Percentiles rank a stretch among this genome's conserved stretches.
Evolutionary conservation across 371 early-diverging fungal species (phyloP).

Genomic region (Capillidium rhysosporum): DNA sequence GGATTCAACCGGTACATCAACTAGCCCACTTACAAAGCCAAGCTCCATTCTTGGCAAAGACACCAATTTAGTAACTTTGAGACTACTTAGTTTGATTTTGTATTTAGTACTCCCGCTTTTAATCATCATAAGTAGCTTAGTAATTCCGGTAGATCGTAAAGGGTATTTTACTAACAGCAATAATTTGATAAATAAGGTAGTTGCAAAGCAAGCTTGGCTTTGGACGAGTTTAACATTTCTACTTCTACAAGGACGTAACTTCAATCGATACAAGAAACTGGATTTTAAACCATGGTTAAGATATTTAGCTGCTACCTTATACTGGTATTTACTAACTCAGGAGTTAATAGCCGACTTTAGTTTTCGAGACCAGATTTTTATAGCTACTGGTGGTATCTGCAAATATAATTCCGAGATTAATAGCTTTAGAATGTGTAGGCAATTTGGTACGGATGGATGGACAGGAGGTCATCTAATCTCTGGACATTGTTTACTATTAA

Average conservation of each 20-base stretch:
- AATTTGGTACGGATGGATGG: slow-evolving; percentile 22
- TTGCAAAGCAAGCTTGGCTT: slow-evolving; percentile 6
- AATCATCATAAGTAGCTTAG: too few species aligned
- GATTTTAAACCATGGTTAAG: not conserved
- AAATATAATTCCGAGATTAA: not conserved
- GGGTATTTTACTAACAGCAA: not conserved
- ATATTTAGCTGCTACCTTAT: not conserved
- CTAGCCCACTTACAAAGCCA: too few species aligned
- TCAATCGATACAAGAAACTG: not conserved
- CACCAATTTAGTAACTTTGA: too few species aligned
- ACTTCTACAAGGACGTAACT: not conserved
- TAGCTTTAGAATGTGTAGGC: not conserved
- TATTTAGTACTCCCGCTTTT: too few species aligned
- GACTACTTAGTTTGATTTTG: too few species aligned
- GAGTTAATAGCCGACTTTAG: not conserved
- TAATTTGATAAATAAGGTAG: not conserved
- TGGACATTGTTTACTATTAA: slow-evolving; percentile 74
- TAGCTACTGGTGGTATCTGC: slow-evolving; percentile 3
- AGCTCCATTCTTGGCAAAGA: too few species aligned
- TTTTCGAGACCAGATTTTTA: slow-evolving; percentile 2
- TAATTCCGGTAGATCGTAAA: too few species aligned
- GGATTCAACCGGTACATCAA: too few species aligned
- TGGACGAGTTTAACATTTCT: not conserved
- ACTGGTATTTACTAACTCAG: slow-evolving; percentile 4
- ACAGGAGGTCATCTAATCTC: slow-evolving; percentile 59